Evolutionary conservation across 2,329 filamentous ascomycete species (phyloP).

Genomic region (Penicillium sp.): DNA sequence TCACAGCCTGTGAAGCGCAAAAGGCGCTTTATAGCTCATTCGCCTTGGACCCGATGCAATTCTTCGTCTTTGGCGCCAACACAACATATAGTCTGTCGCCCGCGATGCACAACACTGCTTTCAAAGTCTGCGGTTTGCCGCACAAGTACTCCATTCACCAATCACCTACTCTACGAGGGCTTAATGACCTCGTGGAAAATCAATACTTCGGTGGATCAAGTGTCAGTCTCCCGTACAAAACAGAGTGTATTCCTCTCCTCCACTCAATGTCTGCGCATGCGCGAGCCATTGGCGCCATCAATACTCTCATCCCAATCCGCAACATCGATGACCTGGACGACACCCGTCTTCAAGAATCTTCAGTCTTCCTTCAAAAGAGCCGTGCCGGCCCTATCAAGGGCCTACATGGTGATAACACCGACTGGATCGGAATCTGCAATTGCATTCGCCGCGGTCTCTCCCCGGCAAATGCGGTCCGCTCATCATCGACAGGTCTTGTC

Average conservation of each 20-base stretch:
- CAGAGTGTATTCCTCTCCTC: slow-evolving; percentile 64
- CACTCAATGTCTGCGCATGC: slow-evolving; percentile 69
- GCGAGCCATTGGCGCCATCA: slow-evolving; percentile 70
- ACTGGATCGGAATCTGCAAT: slow-evolving; percentile 75
- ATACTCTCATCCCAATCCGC: slow-evolving; percentile 71
- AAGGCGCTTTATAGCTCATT: slow-evolving; percentile 65
- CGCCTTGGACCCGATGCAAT: slow-evolving; percentile 65
- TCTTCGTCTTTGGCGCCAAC: slow-evolving; percentile 71
- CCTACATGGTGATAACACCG: slow-evolving; percentile 75
- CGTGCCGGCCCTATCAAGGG: slow-evolving; percentile 64
- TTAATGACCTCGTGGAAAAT: slow-evolving; percentile 64
- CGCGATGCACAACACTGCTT: slow-evolving; percentile 72
- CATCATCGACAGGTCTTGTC: slow-evolving; percentile 56
- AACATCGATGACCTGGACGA: slow-evolving; percentile 50
- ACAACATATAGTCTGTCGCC: slow-evolving; percentile 71
- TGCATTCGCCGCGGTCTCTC: slow-evolving; percentile 71
- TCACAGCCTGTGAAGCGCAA: slow-evolving; percentile 64
- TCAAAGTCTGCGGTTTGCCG: slow-evolving; percentile 63
- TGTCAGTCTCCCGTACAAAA: slow-evolving; percentile 70
- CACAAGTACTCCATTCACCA: slow-evolving; percentile 66
- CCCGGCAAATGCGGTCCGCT: slow-evolving; percentile 64
- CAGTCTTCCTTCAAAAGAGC: slow-evolving; percentile 57
- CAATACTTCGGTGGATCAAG: slow-evolving; percentile 69
- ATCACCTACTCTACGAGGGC: slow-evolving; percentile 58
- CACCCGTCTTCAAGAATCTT: slow-evolving; percentile 56